Percentiles rank a stretch among this genome's conserved stretches.
phyloP scores from a whole-genome alignment of 2,329 filamentous ascomycete genomes.

The Corinectria fuckeliana region DNA sequence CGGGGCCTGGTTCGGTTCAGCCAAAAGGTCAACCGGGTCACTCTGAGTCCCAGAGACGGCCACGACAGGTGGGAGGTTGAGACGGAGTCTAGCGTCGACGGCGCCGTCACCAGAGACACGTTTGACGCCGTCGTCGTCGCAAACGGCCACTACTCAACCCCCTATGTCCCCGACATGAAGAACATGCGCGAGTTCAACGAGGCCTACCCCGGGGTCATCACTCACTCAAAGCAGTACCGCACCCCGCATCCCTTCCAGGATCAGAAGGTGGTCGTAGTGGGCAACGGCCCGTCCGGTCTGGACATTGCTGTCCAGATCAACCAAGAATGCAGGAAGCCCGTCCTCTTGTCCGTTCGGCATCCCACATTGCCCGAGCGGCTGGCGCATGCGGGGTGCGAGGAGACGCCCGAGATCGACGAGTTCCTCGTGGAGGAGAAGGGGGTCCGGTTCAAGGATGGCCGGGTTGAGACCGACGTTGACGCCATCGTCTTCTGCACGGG shows the following conservation, averaged over 20 bases:
- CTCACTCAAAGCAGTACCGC: constrained; percentile 83
- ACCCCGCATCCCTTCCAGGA: constrained; percentile 64
- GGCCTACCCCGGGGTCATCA: constrained; percentile 65
- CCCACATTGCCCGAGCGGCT: constrained; percentile 54
- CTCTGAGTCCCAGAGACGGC: constrained; percentile 36
- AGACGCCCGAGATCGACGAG: constrained; percentile 64
- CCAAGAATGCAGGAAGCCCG: constrained; percentile 60
- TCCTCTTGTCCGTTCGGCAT: constrained; percentile 70
- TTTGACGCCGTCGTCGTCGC: constrained; percentile 81
- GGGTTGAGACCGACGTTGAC: constrained; percentile 72
- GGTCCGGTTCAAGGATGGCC: constrained; percentile 71
- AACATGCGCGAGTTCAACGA: constrained; percentile 66
- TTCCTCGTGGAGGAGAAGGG: constrained; percentile 61
- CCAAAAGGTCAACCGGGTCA: constrained; percentile 70
- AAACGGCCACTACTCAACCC: constrained; percentile 76
- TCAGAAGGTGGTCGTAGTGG: constrained; percentile 83
- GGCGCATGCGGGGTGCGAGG: constrained; percentile 53
- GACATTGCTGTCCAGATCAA: constrained; percentile 84
- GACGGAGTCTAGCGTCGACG: constrained; percentile 57
- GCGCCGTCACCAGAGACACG: constrained; percentile 46
- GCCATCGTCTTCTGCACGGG: constrained; percentile 86
- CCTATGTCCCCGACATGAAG: constrained; percentile 68
- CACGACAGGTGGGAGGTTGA: constrained; percentile 67
- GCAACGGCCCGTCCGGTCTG: constrained; percentile 82
- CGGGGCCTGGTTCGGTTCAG: constrained; percentile 72